Base-by-base conservation (phyloP, 352 stramenopile species). In the Nothophytophthora sp. region DNA sequence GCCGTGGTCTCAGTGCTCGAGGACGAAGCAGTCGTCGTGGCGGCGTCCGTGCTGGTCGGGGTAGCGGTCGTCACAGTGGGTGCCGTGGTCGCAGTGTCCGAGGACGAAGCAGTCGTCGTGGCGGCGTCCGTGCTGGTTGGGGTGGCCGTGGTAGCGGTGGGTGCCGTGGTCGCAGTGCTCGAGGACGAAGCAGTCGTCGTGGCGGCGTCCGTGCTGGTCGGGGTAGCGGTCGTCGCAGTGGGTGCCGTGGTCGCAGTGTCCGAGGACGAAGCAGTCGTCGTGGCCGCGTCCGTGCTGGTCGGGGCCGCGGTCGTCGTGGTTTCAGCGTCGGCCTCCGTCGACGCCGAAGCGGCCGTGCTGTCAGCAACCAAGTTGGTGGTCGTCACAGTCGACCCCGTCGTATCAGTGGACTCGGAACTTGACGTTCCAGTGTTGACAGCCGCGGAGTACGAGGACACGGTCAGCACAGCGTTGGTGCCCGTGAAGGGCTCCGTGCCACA, bases 401-500 rank as follows among this genome's bases (percentile, higher is more conserved):
- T 39, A 18, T 18, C 34, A 9, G 15, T 34, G n/a, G n/a, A n/a
- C n/a, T n/a, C n/a, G n/a, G n/a, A n/a, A n/a, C n/a, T n/a, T n/a
- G n/a, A n/a, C 44, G 3, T 20, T 57, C 45, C 55, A 22, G 44
- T 61, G 45, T 64, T 63, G 32, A 65, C 50, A 34, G 28, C 49
- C 7, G 64, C 52, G 33, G 61, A 70, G 57, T 72, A 72, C 25
- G 60, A 53, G 12, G 56, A 72, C 24, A 76, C 66, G 5, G 34
- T 63, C 44, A 72, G 36, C 32, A 39, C 49, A 29, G 63, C 61
- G 22, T 74, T 55, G 7, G 25, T 63, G 20, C 50, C 68, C 5
- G 60, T 19, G 45, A 78, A 73, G 8, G 63, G 63, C 50, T 73
- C 63, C 7, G 60, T 77, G 35, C 67, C 67, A 35, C 60, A 74